These are phyloP conservation scores for Heimioporus sp. DNA, from an alignment of 768 basidiomycete species.

Conservation along the genomic window DNA sequence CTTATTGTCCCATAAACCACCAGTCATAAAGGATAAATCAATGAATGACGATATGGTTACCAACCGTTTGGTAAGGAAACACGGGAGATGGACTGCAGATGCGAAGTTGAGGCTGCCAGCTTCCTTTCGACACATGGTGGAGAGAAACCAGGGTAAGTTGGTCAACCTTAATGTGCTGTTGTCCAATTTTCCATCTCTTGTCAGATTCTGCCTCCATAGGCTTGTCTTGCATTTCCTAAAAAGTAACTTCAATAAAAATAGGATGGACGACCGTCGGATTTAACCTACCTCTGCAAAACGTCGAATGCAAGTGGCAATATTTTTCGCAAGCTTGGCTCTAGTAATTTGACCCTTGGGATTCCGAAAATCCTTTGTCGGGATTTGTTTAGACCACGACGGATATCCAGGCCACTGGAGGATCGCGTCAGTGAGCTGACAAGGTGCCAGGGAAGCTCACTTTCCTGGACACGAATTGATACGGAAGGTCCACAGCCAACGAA, in stretches of 20 bases:
- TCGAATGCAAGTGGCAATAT: constrained; percentile 72
- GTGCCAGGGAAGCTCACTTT: constrained; percentile 27
- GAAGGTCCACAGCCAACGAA: constrained; percentile 75
- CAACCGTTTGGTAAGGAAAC: not conserved
- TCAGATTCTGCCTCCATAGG: constrained; percentile 67
- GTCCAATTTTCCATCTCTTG: constrained; percentile 60
- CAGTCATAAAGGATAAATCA: not conserved
- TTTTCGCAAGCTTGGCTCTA: constrained; percentile 72
- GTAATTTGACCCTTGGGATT: constrained; percentile 80
- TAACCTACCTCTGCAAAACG: constrained; percentile 59
- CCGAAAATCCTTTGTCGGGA: constrained; percentile 78
- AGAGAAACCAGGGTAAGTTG: constrained; percentile 74
- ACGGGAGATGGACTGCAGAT: constrained; percentile 26
- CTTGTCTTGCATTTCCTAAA: constrained; percentile 47
- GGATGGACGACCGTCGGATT: not conserved
- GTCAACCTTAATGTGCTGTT: constrained; percentile 53
- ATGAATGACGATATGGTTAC: not conserved
- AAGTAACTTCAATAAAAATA: constrained; percentile 6
- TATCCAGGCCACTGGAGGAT: constrained; percentile 74
- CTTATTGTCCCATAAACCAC: too few relatives aligned
- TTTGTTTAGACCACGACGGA: constrained; percentile 74
- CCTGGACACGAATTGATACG: constrained; percentile 77
- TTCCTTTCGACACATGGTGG: constrained; percentile 80
- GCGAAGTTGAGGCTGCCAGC: constrained; percentile 79
- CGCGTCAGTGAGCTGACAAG: not conserved